Evolutionary conservation across 768 basidiomycete species (phyloP).

Genomic region (Mycena kentingensis): DNA sequence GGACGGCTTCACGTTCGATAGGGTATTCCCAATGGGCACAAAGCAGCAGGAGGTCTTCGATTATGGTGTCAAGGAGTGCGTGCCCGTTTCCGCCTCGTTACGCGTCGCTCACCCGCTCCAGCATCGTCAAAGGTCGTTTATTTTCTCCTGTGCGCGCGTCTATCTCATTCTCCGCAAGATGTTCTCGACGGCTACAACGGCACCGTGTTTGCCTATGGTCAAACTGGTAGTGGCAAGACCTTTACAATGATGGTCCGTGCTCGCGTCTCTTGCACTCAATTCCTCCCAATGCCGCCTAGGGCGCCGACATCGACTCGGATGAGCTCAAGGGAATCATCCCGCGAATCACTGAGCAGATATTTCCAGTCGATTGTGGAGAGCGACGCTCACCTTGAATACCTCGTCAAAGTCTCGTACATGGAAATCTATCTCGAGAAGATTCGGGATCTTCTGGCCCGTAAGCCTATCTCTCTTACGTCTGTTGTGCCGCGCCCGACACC

Average conservation of each 20-base stretch:
- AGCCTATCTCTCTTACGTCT: slow-evolving; percentile 38
- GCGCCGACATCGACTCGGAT: slow-evolving; percentile 94
- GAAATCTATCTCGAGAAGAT: slow-evolving; percentile 98
- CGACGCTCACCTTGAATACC: slow-evolving; percentile 93
- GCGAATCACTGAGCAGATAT: slow-evolving; percentile 98
- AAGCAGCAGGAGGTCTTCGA: slow-evolving; percentile 95
- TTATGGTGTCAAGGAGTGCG: slow-evolving; percentile 96
- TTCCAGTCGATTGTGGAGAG: slow-evolving; percentile 96
- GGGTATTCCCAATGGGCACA: slow-evolving; percentile 92
- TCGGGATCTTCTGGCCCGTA: slow-evolving; percentile 92
- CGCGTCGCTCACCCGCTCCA: slow-evolving; percentile 33
- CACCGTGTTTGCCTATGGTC: slow-evolving; percentile 87
- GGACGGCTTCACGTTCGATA: slow-evolving; percentile 97
- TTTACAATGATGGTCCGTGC: slow-evolving; percentile 94
- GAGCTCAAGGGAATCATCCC: slow-evolving; percentile 96
- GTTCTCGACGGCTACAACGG: slow-evolving; percentile 99
- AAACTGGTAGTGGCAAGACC: slow-evolving; percentile 88
- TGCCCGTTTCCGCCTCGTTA: slow-evolving; percentile 20
- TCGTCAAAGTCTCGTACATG: slow-evolving; percentile 99
- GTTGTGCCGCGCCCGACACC: slow-evolving; percentile 12
- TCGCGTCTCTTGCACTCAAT: slow-evolving; percentile 12
- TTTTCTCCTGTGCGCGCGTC: slow-evolving; percentile 5
- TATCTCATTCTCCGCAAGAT: slow-evolving; percentile 53
- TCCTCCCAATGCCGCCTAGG: slow-evolving; percentile 49
- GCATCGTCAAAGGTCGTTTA: slow-evolving; percentile 82